These are phyloP conservation scores for Clonostachys chloroleuca DNA, from an alignment of 2,329 filamentous ascomycete genomes.

Conservation along the genomic window DNA sequence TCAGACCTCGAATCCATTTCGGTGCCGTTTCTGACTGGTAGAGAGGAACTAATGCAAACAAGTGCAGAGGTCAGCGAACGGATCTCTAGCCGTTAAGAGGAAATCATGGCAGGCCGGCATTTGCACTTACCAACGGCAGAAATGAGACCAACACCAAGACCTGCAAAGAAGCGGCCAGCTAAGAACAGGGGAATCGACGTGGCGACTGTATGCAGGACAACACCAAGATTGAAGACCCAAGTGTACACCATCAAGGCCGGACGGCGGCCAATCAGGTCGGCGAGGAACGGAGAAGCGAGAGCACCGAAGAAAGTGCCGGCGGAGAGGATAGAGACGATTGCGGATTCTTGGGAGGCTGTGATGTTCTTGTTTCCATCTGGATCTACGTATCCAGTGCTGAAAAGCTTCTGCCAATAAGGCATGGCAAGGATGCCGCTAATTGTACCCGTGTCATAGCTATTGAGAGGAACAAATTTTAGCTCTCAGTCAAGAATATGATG, in stretches of 20 bases:
- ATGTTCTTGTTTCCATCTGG: slow-evolving; percentile 21
- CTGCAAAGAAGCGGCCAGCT: slow-evolving; percentile 65
- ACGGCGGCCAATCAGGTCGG: slow-evolving; percentile 59
- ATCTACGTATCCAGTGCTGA: slow-evolving; percentile 18
- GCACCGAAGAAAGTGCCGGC: slow-evolving; percentile 67
- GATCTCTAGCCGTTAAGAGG: neutral
- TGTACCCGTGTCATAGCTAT: slow-evolving; percentile 48
- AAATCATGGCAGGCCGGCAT: neutral
- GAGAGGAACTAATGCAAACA: slow-evolving; percentile 49
- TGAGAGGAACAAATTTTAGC: neutral
- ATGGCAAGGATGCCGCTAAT: slow-evolving; percentile 51
- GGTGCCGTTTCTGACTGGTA: slow-evolving; percentile 70
- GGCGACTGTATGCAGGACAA: slow-evolving; percentile 58
- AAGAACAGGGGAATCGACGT: slow-evolving; percentile 55
- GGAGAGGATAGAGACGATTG: slow-evolving; percentile 73
- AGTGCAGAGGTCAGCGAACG: neutral
- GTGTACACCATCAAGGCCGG: slow-evolving; percentile 53
- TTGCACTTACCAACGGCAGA: slow-evolving; percentile 45
- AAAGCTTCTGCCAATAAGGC: slow-evolving; percentile 40
- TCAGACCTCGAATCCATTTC: slow-evolving; percentile 68
- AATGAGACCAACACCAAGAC: slow-evolving; percentile 65
- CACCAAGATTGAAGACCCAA: slow-evolving; percentile 59
- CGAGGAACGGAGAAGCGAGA: slow-evolving; percentile 50
- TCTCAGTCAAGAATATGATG: neutral
- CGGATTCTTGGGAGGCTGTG: slow-evolving; percentile 51